These are phyloP conservation scores for Elongisporangium undulatum DNA, from an alignment of 352 stramenopile species.

Conservation along the genomic window DNA sequence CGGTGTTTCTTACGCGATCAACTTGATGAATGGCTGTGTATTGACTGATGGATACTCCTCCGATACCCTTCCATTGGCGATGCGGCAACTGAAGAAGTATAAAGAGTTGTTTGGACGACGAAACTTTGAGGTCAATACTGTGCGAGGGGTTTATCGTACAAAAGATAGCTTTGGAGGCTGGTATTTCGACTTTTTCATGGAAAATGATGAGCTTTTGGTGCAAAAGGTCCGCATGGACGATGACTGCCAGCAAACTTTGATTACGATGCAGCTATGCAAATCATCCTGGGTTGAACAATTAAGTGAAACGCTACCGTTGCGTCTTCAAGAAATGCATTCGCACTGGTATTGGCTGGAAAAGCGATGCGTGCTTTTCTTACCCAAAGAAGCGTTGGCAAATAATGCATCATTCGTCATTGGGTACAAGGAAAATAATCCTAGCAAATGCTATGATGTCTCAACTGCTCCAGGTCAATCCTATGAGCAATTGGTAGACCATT, in stretches of 20 bases:
- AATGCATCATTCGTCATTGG: constrained; percentile 2
- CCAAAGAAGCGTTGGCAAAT: constrained; percentile 5
- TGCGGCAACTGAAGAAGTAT: constrained; percentile 29
- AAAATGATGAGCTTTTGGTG: constrained; percentile 20
- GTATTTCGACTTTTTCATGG: constrained; percentile 33
- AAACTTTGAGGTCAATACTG: constrained; percentile 47
- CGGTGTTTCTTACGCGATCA: constrained; percentile 28
- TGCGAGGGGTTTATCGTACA: constrained; percentile 26
- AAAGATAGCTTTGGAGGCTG: constrained; percentile 13
- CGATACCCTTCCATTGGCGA: constrained; percentile 25
- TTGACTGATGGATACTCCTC: constrained; percentile 33
- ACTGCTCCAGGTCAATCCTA: background rate
- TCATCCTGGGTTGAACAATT: constrained; percentile 21
- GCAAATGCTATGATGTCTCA: background rate
- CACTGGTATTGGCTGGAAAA: constrained; percentile 50
- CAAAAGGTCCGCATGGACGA: constrained; percentile 18
- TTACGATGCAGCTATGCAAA: constrained; percentile 30
- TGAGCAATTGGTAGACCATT: background rate
- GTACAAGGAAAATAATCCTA: background rate
- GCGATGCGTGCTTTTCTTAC: constrained; percentile 32
- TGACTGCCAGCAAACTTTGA: background rate
- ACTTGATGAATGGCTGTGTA: constrained; percentile 41
- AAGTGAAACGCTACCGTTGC: constrained; percentile 13
- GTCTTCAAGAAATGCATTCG: constrained; percentile 26
- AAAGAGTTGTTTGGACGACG: constrained; percentile 29